Base-by-base conservation (phyloP, 2,329 filamentous ascomycete species). In the Neoarthrinium moseri region DNA sequence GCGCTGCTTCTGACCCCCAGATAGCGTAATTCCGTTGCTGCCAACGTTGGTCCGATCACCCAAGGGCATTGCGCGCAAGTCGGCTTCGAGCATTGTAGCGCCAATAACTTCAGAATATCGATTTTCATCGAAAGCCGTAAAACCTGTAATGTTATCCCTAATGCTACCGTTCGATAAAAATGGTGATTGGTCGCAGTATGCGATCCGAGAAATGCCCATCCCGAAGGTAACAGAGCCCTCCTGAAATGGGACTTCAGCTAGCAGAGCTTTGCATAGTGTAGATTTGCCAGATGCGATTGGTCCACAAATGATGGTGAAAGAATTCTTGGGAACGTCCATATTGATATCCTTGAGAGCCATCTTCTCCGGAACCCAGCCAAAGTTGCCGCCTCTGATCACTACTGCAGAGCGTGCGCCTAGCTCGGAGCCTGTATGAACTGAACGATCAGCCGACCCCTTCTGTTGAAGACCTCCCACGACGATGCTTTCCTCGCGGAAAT, bases 1-100 rank as follows among this genome's bases (percentile, higher is more conserved):
- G 11, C 70, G 64, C 42, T 72, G 68, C 49, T 67, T 70, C 50
- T 77, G 74, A 0, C 73, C 73, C 6, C 74, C 74, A 4, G 70
- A 74, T 1, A 77, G 59, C 4, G 64, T 67, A 40, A 73, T 62
- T 0, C 74, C 73, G 27, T 71, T 70, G 40, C 68, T 73, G 2
- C 74, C 73, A 30, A 75, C 59, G 1, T 63, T 55, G 0, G 70
- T 74, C 7, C 55, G 49, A 27, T 75, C 69, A 2, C 65, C 62
- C 2, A 59, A 45, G 1, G 63, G 52, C 11, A 75, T 54, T 6
- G 55, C 56, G 6, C 63, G 57, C 4, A 73, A 56, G 37, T 67
- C 62, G 13, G 50, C 21, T 6, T 39, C 27, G 2, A 65, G 55
- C 40, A 58, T 55, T 6, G 57, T 56, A 5, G 56, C 56, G 5